Evolutionary conservation across 2,329 filamentous ascomycete genomes (phyloP), one percentile per base, ranked within the genome.

Genomic region (Alternaria sp.): DNA sequence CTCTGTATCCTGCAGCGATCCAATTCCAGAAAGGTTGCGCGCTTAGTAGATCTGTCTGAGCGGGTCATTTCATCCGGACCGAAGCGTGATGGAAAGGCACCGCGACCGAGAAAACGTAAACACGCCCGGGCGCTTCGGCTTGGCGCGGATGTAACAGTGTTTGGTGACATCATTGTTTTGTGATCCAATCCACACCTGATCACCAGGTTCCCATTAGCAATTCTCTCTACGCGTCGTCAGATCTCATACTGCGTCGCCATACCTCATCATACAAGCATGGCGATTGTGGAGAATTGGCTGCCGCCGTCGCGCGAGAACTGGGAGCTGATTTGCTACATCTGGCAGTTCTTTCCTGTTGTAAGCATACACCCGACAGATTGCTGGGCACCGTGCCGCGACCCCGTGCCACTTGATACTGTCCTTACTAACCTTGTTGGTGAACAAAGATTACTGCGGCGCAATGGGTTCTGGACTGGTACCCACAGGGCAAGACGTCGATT

Each of bases 401-500:
- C 47, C 17, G 40, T 40, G 13, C 19, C 5, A 11, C 12, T 32
- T 52, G 36, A 40, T 57, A 25, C 12, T 43, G n/a, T n/a, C 5
- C 4, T 40, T 23, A 45, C 58, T 65, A 40, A 58, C 28, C 17
- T 28, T 10, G 28, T 21, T 62, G 36, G 25, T 70, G 55, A 49
- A 59, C 67, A 49, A 52, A 97, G 93, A 75, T 93, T 67, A 90
- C 90, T 0, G 86, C 88, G 1, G 55, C 88, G 21, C 93, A 97
- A 88, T 96, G 91, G 90, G 17, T 79, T 15, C 62, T 90, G 59
- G 86, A 88, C 59, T 97, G 88, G 86, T 96, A 97, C 79, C 92
- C 92, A 54, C 93, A 95, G 84, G 96, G 96, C 79, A 98, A 98
- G 82, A 97, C 94, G 3, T 97, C 93, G 4, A 86, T 89, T 17